Base-by-base conservation (phyloP, 2,329 filamentous ascomycete genomes). In the Phaeosphaeria sp. region DNA sequence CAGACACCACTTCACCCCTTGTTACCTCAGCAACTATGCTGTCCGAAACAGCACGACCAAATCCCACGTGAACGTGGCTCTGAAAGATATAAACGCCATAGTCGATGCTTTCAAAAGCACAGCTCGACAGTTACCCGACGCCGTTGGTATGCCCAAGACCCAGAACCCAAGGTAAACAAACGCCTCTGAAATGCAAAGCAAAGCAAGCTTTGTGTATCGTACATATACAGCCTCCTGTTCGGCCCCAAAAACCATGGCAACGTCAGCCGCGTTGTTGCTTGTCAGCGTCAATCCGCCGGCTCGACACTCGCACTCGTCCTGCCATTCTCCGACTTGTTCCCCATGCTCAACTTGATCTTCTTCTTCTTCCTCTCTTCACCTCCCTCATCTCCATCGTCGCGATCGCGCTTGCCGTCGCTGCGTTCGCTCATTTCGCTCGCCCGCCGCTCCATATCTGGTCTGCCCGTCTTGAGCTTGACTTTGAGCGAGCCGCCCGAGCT, bases 331-430 rank as follows among this genome's bases (percentile, higher is more conserved):
- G 48, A 64, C n/a, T 66, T 68, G 13, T 60, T 13, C 3, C 30
- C 62, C 24, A 74, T 25, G 36, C 59, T 68, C 8, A 78, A 61
- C 60, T 77, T 77, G 43, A 78, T 72, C 62, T 78, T 78, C 67
- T 78, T 78, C 60, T 73, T 69, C 44, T 72, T 69, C 17, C 73
- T 73, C 13, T 67, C 70, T 0, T 74, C 74, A 0, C 57, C 61
- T 22, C 67, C 73, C 0, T 63, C 67, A 0, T 72, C 71, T n/a
- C 70, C 74, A 15, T 64, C 67, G 11, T 77, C 74, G 6, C 75
- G 55, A 1, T 77, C 74, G 11, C 75, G 51, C 55, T 77, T 77
- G n/a, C 71, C 69, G 6, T 75, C 72, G 20, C 66, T 63, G 2
- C 67, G 63, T 24, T 72, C 72, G 49, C 66, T 68, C 49, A 68